Evolutionary conservation across 441 rosid genomes (phyloP), one percentile per base, ranked within the genome.

Genomic region (Arabidopsis hybrid): DNA sequence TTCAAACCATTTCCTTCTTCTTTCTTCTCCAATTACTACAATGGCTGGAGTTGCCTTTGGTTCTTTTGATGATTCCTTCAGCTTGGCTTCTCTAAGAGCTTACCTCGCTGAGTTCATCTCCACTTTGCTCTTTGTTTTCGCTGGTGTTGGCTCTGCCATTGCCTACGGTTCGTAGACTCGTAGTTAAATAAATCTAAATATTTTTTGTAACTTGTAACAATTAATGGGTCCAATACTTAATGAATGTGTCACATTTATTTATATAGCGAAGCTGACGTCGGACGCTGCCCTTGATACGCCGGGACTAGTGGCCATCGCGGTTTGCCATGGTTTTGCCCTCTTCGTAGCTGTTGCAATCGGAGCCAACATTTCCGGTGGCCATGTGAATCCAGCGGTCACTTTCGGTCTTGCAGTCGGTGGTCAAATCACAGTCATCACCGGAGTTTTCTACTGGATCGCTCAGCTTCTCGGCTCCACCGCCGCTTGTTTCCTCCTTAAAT

Each of bases 291-390:
- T 94, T 62, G 97, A 91, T 78, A 91, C 97, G 0, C 75, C 91
- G 3, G 98, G 97, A 29, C 85, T 93, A 5, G 95, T 91, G 31
- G 97, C 96, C 7, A 65, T 93, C 12, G 96, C 98, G 17, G 51
- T 93, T 21, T 87, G 92, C 84, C 98, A 93, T 75, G 97, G 90
- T 16, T 88, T 93, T 49, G 96, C 96, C 26, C 92, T 93, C 55
- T 93, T 93, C 61, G 98, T 93, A n/a, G 95, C 95, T 0, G 97
- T 91, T 0, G 70, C 98, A 4, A 79, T 93, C 0, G 95, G 90
- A 10, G 97, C 98, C 47, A 93, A 93, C 84, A 91, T 91, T 83
- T 91, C 97, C 9, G 97, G 97, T 36, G 97, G 98, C 21, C 98
- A 93, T 66, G 97, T 93, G 21, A 91, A 93, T 85, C 98, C 98